Percentiles rank a stretch among this genome's conserved stretches.
Evolutionary conservation across 2,329 filamentous ascomycete species (phyloP).

Genomic region (Boeremia exigua): DNA sequence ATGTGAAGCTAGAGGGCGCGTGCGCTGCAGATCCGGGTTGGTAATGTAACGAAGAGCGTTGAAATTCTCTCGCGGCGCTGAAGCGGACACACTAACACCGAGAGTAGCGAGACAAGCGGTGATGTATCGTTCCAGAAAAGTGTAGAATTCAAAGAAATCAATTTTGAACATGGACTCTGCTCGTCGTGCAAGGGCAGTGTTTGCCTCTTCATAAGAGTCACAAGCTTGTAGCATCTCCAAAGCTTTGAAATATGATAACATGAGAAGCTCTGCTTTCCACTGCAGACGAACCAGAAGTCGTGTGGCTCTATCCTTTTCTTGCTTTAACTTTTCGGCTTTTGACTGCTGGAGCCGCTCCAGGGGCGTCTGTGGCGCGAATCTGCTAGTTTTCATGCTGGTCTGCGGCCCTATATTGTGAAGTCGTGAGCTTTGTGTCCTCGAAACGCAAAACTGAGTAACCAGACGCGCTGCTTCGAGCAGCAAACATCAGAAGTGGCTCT

Average conservation of each 20-base stretch:
- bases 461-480: not conserved
- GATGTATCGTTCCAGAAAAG: conserved; percentile 72
- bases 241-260: conserved; percentile 38
- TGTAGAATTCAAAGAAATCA: conserved; percentile 79
- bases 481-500: not conserved
- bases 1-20: conserved; percentile 50
- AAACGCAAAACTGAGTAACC: too few species aligned
- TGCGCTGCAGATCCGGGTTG: conserved; percentile 32
- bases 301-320: conserved; percentile 38
- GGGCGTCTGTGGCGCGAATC: conserved; percentile 41
- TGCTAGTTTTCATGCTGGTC: conserved; percentile 34
- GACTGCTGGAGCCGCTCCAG: conserved; percentile 33
- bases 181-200: conserved; percentile 28
- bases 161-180: conserved; percentile 72
- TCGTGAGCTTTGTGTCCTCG: too few species aligned
- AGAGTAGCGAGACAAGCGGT: conserved; percentile 71
- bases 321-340: conserved; percentile 33
- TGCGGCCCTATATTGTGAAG: not conserved
- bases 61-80: conserved; percentile 26
- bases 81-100: conserved; percentile 58
- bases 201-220: conserved; percentile 17
- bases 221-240: conserved; percentile 31
- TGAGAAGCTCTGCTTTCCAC: conserved; percentile 47
- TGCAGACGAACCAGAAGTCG: conserved; percentile 37
- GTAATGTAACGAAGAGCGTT: conserved; percentile 43